These are phyloP conservation scores for Asterella californica DNA, from an alignment of 225 moss, liverwort and hornwort species.

Conservation along the genomic window DNA sequence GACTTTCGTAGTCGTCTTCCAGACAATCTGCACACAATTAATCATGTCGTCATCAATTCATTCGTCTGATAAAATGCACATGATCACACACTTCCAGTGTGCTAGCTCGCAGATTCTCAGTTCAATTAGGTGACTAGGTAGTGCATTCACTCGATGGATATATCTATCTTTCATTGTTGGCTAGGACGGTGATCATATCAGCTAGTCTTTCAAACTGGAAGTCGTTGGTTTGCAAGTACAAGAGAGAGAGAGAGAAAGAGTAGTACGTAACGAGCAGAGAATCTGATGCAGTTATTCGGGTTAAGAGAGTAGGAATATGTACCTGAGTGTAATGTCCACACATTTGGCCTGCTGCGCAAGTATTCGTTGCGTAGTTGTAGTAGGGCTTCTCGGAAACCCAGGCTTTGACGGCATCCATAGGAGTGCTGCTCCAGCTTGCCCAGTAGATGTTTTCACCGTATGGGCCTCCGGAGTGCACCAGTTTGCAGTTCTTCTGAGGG, in stretches of 20 bases:
- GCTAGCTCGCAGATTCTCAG: no score
- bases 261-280: no score
- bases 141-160: not conserved
- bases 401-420: conserved; percentile 19
- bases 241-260: not conserved
- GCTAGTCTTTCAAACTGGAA: no score
- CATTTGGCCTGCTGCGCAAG: conserved; percentile 12
- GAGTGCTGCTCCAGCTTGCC: conserved; percentile 17
- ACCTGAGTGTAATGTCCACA: conserved; percentile 45
- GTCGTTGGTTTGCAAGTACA: no score
- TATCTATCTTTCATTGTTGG: no score
- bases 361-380: conserved; percentile 32
- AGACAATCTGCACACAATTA: conserved; percentile 55
- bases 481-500: not conserved
- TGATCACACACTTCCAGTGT: not conserved
- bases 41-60: no score
- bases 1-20: conserved; percentile 35
- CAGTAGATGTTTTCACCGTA: conserved; percentile 41
- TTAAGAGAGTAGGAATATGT: not conserved
- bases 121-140: not conserved
- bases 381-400: conserved; percentile 30
- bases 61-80: not conserved
- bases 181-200: no score
- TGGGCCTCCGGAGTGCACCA: conserved; percentile 25
- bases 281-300: no score